Percentiles rank a stretch among this genome's conserved stretches.
Evolutionary conservation across 495 filamentous ascomycete genomes (phyloP).

Genomic region (Hypomontagnella submonticulosa): DNA sequence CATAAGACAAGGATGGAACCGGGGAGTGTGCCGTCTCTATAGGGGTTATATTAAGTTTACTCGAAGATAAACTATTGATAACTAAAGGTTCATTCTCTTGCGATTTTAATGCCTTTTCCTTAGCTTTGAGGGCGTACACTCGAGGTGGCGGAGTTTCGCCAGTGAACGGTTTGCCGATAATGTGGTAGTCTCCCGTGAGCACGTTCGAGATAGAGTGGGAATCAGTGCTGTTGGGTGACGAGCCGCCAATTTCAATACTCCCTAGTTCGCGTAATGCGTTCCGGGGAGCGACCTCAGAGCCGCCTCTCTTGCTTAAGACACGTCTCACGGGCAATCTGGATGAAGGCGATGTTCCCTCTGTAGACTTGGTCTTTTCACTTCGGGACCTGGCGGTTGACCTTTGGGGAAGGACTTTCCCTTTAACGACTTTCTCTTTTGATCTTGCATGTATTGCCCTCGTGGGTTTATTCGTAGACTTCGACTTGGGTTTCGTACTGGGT

Average conservation of each 20-base stretch:
- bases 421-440: not conserved
- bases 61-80: conserved; percentile 44
- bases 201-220: not conserved
- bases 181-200: not conserved
- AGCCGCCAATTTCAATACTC: no score
- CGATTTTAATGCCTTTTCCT: not conserved
- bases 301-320: no score
- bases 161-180: conserved; percentile 10
- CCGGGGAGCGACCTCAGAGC: no score
- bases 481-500: not conserved
- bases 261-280: no score
- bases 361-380: no score
- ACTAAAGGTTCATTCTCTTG: not conserved
- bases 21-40: conserved; percentile 65
- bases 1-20: conserved; percentile 80
- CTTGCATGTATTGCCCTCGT: not conserved
- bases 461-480: not conserved
- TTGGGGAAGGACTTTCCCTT: not conserved
- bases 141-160: not conserved
- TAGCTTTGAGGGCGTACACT: not conserved
- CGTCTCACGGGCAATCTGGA: no score
- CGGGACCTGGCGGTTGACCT: no score
- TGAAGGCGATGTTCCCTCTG: no score
- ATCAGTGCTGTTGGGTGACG: not conserved
- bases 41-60: conserved; percentile 48